Conservation (phyloP, 78 protist genomes). For the Speleostelium caveatum region DNA sequence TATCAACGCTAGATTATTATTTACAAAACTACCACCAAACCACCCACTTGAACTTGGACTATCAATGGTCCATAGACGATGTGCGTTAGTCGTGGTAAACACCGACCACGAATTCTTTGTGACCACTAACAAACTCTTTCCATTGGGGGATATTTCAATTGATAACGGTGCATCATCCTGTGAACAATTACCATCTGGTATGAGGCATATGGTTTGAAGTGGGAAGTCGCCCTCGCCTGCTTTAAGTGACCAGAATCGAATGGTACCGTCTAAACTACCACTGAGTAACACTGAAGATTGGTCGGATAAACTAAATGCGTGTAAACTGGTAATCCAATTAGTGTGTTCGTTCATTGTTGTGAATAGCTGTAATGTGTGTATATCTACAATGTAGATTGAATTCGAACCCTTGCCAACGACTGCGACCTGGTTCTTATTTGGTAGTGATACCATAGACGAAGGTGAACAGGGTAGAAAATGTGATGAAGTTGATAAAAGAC, state of each 20-base stretch:
- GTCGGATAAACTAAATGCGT: slow-evolving; percentile 33
- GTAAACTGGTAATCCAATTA: slow-evolving; percentile 64
- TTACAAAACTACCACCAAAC: slow-evolving; percentile 78
- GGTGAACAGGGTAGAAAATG: slow-evolving; percentile 62
- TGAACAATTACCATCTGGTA: neutral
- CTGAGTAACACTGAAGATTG: slow-evolving; percentile 26
- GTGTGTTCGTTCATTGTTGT: slow-evolving; percentile 32
- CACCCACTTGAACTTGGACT: slow-evolving; percentile 60
- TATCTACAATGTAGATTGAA: slow-evolving; percentile 54
- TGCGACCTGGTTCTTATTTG: slow-evolving; percentile 56
- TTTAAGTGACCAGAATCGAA: slow-evolving; percentile 66
- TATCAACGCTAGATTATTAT: slow-evolving; percentile 30
- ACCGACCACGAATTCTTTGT: slow-evolving; percentile 59
- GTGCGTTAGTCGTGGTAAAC: slow-evolving; percentile 48
- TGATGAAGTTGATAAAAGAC: slow-evolving; percentile 44
- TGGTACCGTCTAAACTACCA: slow-evolving; percentile 67
- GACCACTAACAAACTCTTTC: slow-evolving; percentile 48
- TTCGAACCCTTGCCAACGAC: slow-evolving; percentile 76
- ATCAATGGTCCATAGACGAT: slow-evolving; percentile 10
- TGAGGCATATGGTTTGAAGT: slow-evolving; percentile 30
- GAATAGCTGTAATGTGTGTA: slow-evolving; percentile 23
- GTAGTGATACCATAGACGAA: slow-evolving; percentile 42
- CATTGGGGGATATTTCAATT: slow-evolving; percentile 73
- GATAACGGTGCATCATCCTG: slow-evolving; percentile 64
- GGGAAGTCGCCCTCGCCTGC: slow-evolving; percentile 47